Base-by-base conservation (phyloP, 2,329 filamentous ascomycete species). In the Colletotrichum tofieldiae region DNA sequence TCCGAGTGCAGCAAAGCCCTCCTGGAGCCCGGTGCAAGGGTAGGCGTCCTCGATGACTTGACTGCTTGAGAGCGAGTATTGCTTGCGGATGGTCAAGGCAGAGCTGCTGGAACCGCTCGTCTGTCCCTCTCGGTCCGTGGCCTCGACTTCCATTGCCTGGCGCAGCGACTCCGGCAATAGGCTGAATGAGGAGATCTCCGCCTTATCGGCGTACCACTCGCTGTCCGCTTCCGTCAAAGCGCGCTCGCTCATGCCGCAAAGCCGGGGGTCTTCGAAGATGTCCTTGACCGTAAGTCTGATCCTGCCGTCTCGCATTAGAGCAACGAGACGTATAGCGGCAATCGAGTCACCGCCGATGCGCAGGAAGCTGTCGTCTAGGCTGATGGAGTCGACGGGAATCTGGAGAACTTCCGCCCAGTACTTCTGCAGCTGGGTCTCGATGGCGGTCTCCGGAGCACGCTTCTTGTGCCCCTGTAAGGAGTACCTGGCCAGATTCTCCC, bases 291-390 rank as follows among this genome's bases (percentile, higher is more conserved):
- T 70, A 9, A 76, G 26, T 1, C 18, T 11, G 6, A 75, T 55
- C 3, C 73, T 67, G 1, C 26, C 29, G n/a, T 58, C 39, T 16
- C 74, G 69, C 16, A 71, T 65, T 11, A 56, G 18, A 11, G 68
- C 49, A 7, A 65, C 55, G 6, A 71, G 55, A 14, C 43, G 47
- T 11, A 71, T 71, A 5, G 67, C 67, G 6, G 47, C 58, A 41
- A 49, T 58, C 2, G 52, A 65, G 78, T 91, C 89, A 23, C 89
- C 89, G 1, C 89, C 89, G 0, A 90, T 82, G 5, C 84, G 83
- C 82, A 91, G 90, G 47, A 68, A 68, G 49, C 58, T 68, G 39
- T 68, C 58, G 51, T 68, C 58, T 2, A 45, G 2, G 37, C 65
- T 49, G 26, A 68, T 68, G 29, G 23, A 14, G 12, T 62, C 59